Conservation (phyloP, 2,329 filamentous ascomycete genomes). For the Diplodia scrobiculata region DNA sequence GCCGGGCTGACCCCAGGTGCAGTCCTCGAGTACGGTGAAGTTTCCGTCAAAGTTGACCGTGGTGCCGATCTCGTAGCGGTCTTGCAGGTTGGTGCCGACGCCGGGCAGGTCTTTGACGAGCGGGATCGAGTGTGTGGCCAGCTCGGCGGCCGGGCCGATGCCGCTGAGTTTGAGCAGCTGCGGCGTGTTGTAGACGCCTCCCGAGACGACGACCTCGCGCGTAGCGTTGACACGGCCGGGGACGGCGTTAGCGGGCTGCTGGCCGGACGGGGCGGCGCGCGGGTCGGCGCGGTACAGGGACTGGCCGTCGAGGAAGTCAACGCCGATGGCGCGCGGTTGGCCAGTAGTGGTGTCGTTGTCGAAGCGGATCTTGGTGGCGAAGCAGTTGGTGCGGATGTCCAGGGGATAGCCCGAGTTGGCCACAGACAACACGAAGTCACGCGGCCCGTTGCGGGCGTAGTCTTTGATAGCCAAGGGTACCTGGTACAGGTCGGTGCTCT, state of each 20-base stretch:
- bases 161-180: constrained; percentile 67
- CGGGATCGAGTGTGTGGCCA: constrained; percentile 57
- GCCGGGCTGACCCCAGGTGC: constrained; percentile 42
- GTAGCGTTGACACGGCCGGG: constrained; percentile 49
- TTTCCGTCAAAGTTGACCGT: constrained; percentile 49
- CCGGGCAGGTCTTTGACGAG: constrained; percentile 60
- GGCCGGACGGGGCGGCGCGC: constrained; percentile 39
- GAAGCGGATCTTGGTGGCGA: constrained; percentile 67
- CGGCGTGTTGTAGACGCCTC: constrained; percentile 63
- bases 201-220: constrained; percentile 51
- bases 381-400: constrained; percentile 60
- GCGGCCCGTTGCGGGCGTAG: constrained; percentile 55
- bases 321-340: constrained; percentile 53
- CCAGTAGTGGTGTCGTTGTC: constrained; percentile 59
- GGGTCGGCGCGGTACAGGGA: constrained; percentile 47
- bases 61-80: constrained; percentile 60
- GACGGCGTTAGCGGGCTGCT: constrained; percentile 26
- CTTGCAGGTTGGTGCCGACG: constrained; percentile 65
- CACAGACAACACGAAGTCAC: constrained; percentile 58
- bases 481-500: constrained; percentile 56
- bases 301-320: constrained; percentile 48
- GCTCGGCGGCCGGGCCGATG: constrained; percentile 59
- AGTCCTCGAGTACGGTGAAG: constrained; percentile 42
- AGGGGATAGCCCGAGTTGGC: constrained; percentile 58
- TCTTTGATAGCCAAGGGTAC: constrained; percentile 58